phyloP scores from a whole-genome alignment of 2,329 filamentous ascomycete species.

The Chaetomium sp. region DNA sequence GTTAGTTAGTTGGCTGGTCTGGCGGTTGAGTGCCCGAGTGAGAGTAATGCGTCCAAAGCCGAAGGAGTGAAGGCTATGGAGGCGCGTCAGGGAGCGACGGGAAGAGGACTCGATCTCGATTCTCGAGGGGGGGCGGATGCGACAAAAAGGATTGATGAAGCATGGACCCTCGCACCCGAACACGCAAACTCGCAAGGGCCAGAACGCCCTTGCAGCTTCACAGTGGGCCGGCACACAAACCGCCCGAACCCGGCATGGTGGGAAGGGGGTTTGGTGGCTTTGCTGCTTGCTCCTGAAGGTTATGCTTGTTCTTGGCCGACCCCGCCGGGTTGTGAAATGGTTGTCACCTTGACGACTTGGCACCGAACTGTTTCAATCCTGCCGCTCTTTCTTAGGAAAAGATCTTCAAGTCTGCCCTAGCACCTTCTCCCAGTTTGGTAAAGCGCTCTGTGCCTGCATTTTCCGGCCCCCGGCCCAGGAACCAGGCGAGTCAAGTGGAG shows the following conservation, averaged over 20 bases:
- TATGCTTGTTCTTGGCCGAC: slow-evolving; percentile 4
- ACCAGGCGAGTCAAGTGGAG: neutral
- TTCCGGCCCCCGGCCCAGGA: slow-evolving; percentile 3
- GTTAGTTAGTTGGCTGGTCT: neutral
- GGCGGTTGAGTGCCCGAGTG: neutral
- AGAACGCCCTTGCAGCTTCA: slow-evolving; percentile 2
- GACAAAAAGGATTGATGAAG: neutral
- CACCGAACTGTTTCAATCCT: slow-evolving; percentile 12
- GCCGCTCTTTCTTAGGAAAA: slow-evolving; percentile 21
- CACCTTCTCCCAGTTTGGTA: slow-evolving; percentile 4
- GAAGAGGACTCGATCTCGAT: neutral
- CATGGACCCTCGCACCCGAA: too few relatives aligned
- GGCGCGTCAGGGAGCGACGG: slow-evolving; percentile 4
- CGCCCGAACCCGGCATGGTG: slow-evolving; percentile 9
- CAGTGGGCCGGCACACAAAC: neutral
- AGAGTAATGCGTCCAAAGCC: slow-evolving; percentile 16
- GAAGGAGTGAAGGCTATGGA: slow-evolving; percentile 29
- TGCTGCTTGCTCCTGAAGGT: neutral
- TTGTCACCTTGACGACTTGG: slow-evolving; percentile 11
- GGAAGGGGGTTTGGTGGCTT: neutral
- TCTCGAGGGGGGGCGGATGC: neutral
- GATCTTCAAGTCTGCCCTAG: slow-evolving; percentile 26
- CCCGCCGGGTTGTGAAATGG: slow-evolving; percentile 6
- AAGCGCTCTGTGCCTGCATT: slow-evolving; percentile 5
- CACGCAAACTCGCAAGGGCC: neutral